phyloP scores from a whole-genome alignment of 2,329 filamentous ascomycete genomes.

The Paecilomyces sp. region DNA sequence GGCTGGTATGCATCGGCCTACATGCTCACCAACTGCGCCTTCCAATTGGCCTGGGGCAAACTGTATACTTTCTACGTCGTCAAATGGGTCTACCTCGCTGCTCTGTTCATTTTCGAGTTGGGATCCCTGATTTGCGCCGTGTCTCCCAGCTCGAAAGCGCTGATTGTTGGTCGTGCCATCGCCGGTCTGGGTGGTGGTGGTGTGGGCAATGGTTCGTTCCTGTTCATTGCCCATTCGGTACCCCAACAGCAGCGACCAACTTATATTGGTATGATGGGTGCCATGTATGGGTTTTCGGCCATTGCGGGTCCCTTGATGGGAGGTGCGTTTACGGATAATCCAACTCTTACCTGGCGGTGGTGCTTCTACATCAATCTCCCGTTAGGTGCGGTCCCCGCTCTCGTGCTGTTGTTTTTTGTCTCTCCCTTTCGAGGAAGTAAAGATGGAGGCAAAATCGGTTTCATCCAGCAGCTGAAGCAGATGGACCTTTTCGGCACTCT shows the following conservation, averaged over 20 bases:
- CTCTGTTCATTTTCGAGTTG: slow-evolving; percentile 22
- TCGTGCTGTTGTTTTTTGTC: too few relatives aligned
- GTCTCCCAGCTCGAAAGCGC: slow-evolving; percentile 17
- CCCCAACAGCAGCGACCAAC: slow-evolving; percentile 23
- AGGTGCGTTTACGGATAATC: slow-evolving; percentile 1
- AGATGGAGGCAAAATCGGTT: too few relatives aligned
- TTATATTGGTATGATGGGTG: slow-evolving; percentile 7
- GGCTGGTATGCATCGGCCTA: slow-evolving; percentile 31
- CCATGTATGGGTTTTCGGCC: slow-evolving; percentile 9
- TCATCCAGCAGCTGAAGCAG: slow-evolving; percentile 19
- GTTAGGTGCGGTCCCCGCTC: too few relatives aligned
- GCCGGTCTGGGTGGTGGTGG: slow-evolving; percentile 27
- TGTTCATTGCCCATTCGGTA: slow-evolving; percentile 27
- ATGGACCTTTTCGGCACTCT: slow-evolving; percentile 37
- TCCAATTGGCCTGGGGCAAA: slow-evolving; percentile 28
- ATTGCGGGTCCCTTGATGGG: slow-evolving; percentile 10
- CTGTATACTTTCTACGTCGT: slow-evolving; percentile 35
- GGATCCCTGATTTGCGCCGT: slow-evolving; percentile 20
- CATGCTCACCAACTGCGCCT: slow-evolving; percentile 19
- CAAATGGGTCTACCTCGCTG: slow-evolving; percentile 24
- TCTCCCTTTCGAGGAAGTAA: too few relatives aligned
- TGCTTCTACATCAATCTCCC: too few relatives aligned
- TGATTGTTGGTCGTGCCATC: slow-evolving; percentile 29
- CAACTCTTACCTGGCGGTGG: too few relatives aligned
- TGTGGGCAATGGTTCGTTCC: slow-evolving; percentile 29